A percentile compares a stretch with the other conserved stretches of the same genome.
These are phyloP conservation scores for Pseudopyricularia cyperi DNA, from an alignment of 2,329 filamentous ascomycete genomes.

Conservation along the genomic window DNA sequence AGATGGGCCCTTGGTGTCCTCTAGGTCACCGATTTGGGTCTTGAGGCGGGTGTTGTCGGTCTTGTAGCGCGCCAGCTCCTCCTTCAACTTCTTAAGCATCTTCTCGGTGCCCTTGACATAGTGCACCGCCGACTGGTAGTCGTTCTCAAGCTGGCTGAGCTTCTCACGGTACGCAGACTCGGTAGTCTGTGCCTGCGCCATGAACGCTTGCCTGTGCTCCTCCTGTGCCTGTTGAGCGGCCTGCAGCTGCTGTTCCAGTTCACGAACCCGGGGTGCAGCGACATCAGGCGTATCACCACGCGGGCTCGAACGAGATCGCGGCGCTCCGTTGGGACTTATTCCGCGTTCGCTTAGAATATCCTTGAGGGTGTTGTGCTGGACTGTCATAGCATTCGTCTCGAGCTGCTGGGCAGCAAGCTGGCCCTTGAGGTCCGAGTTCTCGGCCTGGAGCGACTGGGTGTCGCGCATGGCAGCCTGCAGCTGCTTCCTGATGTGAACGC, in stretches of 20 bases:
- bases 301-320: conserved; percentile 61
- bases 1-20: conserved; percentile 32
- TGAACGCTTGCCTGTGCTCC: conserved; percentile 66
- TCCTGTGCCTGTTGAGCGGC: conserved; percentile 68
- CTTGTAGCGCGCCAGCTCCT: conserved; percentile 90
- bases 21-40: conserved; percentile 60
- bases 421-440: conserved; percentile 71
- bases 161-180: conserved; percentile 86
- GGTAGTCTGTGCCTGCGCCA: conserved; percentile 72
- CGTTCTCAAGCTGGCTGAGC: conserved; percentile 83
- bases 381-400: conserved; percentile 83
- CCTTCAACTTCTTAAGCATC: conserved; percentile 97
- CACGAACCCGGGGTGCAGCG: conserved; percentile 50
- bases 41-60: conserved; percentile 71
- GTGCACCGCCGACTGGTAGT: conserved; percentile 95
- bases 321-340: conserved; percentile 61
- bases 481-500: conserved; percentile 77
- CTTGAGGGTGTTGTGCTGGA: conserved; percentile 88
- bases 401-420: conserved; percentile 77
- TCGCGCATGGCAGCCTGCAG: conserved; percentile 77
- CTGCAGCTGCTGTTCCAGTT: conserved; percentile 80
- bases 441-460: conserved; percentile 64
- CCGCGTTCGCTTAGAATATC: conserved; percentile 84
- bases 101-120: conserved; percentile 98
- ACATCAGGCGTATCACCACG: conserved; percentile 70